Conservation (phyloP, 108 stramenopile genomes). For the Bacterosira constricta region DNA sequence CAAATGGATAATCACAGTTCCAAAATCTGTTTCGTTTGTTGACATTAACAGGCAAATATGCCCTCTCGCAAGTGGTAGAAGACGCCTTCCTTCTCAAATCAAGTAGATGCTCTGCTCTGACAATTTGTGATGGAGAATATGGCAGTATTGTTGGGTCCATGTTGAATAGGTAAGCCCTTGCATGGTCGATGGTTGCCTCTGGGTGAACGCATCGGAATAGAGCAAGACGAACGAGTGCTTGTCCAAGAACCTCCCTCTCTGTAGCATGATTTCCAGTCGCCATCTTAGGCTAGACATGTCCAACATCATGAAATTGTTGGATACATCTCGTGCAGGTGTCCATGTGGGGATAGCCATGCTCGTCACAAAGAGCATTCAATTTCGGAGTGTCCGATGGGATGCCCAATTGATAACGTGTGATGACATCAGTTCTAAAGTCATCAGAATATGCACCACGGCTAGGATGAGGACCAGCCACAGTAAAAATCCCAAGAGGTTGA, state of each 20-base stretch:
- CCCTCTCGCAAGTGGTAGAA: conserved; percentile 4
- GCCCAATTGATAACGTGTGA: conserved; percentile 4
- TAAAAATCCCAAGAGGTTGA: neutral
- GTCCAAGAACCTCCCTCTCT: conserved; percentile 3
- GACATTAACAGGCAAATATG: neutral
- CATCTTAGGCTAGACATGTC: neutral
- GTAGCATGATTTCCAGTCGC: conserved; percentile 17
- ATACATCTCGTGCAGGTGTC: neutral
- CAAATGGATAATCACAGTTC: neutral
- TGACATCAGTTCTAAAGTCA: conserved; percentile 10
- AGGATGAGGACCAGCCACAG: neutral
- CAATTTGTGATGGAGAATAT: neutral
- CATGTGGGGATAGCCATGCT: neutral
- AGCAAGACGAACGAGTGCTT: neutral
- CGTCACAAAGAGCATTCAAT: neutral
- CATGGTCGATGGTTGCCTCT: conserved; percentile 4
- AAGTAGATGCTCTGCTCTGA: neutral
- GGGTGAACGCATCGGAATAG: neutral
- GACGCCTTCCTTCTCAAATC: conserved; percentile 10
- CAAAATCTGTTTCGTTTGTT: neutral
- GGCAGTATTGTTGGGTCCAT: conserved; percentile 12
- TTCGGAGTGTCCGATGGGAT: neutral
- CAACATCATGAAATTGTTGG: neutral
- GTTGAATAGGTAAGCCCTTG: neutral
- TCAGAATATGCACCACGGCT: conserved; percentile 14